Percentiles rank a stretch among this genome's conserved stretches.
Evolutionary conservation across 73 alveolate genomes (phyloP).

Genomic region (Tetrahymena elliotti): DNA sequence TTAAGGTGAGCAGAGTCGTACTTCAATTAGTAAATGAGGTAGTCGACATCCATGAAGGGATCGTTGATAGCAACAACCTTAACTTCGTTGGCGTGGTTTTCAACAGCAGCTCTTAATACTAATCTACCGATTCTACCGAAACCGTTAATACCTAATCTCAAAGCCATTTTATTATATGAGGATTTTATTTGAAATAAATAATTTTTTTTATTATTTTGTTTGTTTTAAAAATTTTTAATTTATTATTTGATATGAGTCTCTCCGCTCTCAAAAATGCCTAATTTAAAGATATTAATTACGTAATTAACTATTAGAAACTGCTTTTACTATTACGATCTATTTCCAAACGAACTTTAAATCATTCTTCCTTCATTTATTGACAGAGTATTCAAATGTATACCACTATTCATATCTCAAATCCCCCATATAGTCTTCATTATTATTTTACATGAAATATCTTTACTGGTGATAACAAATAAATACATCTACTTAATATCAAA

Average conservation of each 20-base stretch:
- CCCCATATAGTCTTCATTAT: neutral
- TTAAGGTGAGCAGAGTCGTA: slow-evolving; percentile 69
- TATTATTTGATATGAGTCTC: neutral
- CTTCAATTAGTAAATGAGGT: slow-evolving; percentile 62
- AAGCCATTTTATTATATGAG: slow-evolving; percentile 32
- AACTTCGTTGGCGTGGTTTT: slow-evolving; percentile 53
- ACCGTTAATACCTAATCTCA: slow-evolving; percentile 89
- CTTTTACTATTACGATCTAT: neutral
- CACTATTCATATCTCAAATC: neutral
- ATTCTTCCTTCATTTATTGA: neutral
- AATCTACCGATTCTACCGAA: slow-evolving; percentile 97
- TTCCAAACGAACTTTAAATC: neutral
- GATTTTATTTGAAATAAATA: neutral
- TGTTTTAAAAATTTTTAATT: neutral
- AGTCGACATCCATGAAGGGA: slow-evolving; percentile 66
- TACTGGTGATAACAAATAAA: neutral
- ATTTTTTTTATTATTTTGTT: neutral
- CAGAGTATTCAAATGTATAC: neutral
- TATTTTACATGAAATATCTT: neutral
- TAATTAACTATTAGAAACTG: neutral
- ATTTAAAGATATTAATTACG: neutral
- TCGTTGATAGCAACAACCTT: slow-evolving; percentile 55
- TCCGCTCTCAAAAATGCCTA: neutral
- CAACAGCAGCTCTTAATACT: slow-evolving; percentile 84
- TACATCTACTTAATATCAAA: neutral